Conservation (phyloP, 192 early-diverging fungal species). For the Linnemannia schmuckeri region DNA sequence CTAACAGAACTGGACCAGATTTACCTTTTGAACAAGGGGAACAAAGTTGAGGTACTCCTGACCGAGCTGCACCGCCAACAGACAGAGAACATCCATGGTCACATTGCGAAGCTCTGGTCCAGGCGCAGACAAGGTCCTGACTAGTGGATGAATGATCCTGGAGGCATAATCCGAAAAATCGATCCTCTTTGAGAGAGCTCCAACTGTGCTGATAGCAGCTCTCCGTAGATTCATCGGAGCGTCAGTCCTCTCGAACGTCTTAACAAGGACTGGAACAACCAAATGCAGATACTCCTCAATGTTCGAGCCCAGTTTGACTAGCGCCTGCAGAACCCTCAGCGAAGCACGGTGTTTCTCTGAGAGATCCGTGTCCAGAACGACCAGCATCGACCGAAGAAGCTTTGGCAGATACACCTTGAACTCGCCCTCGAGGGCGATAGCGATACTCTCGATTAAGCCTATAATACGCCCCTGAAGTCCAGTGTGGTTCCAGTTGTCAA, state of each 20-base stretch:
- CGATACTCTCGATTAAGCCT: conserved; percentile 87
- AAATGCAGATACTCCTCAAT: conserved; percentile 94
- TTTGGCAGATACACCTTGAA: conserved; percentile 88
- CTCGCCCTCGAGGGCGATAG: conserved; percentile 87
- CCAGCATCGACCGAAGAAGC: conserved; percentile 85
- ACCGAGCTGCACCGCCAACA: conserved; percentile 85
- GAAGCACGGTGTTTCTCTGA: conserved; percentile 74
- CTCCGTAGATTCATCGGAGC: conserved; percentile 71
- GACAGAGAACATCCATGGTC: conserved; percentile 87
- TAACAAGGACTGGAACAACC: conserved; percentile 85
- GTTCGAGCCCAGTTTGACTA: conserved; percentile 84
- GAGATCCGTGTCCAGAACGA: conserved; percentile 84
- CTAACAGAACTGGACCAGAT: not conserved
- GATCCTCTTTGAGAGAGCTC: conserved; percentile 78
- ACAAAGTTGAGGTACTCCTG: conserved; percentile 89
- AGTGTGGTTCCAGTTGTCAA: conserved; percentile 81
- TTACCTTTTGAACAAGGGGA: conserved; percentile 84
- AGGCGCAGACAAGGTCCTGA: conserved; percentile 73
- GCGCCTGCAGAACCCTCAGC: conserved; percentile 81
- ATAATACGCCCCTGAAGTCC: conserved; percentile 88
- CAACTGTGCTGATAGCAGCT: conserved; percentile 78
- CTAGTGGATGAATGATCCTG: conserved; percentile 86
- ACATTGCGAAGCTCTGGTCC: conserved; percentile 67
- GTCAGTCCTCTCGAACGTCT: conserved; percentile 80
- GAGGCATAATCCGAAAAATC: conserved; percentile 89